These are phyloP conservation scores for Orbilia oligospora DNA, from an alignment of 2,329 filamentous ascomycete species.

Conservation along the genomic window DNA sequence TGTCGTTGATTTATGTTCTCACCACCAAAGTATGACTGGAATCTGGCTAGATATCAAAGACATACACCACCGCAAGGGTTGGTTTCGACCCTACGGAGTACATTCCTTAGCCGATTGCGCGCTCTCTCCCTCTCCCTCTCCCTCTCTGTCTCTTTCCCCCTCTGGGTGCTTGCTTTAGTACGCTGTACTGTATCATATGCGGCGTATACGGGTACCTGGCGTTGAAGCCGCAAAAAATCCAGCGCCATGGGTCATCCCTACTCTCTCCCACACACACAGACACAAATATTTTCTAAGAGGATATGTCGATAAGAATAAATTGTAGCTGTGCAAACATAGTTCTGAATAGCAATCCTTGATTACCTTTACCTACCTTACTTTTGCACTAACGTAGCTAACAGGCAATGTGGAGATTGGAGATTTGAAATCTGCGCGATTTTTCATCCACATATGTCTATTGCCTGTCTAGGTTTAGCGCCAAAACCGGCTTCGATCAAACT, in stretches of 20 bases:
- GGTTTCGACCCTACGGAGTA: constrained; percentile 2
- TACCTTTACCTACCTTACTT: too few relatives aligned
- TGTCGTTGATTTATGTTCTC: constrained; percentile 52
- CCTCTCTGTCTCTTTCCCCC: too few relatives aligned
- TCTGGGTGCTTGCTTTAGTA: too few relatives aligned
- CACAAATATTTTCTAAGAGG: too few relatives aligned
- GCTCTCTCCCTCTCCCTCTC: background rate
- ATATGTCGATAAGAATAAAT: too few relatives aligned
- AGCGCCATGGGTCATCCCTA: constrained; percentile 9
- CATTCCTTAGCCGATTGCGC: constrained; percentile 43
- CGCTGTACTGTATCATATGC: too few relatives aligned
- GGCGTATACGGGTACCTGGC: background rate
- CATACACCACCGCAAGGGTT: constrained; percentile 11
- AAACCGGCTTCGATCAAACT: constrained; percentile 43
- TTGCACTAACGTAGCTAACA: too few relatives aligned
- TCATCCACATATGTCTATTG: constrained; percentile 26
- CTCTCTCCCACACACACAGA: too few relatives aligned
- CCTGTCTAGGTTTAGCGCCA: constrained; percentile 41
- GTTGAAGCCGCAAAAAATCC: constrained; percentile 1
- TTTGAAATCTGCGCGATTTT: constrained; percentile 49
- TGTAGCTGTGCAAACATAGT: too few relatives aligned
- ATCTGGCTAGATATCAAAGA: background rate
- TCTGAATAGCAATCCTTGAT: background rate
- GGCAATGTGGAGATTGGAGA: constrained; percentile 25
- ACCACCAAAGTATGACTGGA: too few relatives aligned